A percentile compares a stretch with the other conserved stretches of the same genome.
phyloP scores from a whole-genome alignment of 2,329 filamentous ascomycete species.

The Drechslerella coelobrocha region DNA sequence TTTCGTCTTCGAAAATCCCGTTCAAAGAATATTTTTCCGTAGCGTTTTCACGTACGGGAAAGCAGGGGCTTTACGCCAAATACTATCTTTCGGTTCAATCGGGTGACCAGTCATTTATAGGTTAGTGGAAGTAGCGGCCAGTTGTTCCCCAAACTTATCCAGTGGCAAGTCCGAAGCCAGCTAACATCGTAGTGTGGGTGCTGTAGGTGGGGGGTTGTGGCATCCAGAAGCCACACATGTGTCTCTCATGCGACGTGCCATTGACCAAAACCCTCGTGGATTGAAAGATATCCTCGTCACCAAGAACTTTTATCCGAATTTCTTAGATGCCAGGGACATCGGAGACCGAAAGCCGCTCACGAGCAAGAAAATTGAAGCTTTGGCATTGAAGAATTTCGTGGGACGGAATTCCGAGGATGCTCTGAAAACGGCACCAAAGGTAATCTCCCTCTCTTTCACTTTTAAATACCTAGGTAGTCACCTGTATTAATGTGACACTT shows the following conservation, averaged over 20 bases:
- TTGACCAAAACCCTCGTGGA: conserved; percentile 74
- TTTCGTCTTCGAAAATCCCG: conserved; percentile 57
- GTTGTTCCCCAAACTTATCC: background rate
- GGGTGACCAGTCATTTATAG: conserved; percentile 71
- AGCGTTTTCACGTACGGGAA: conserved; percentile 76
- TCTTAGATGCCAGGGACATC: conserved; percentile 64
- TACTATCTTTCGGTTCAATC: conserved; percentile 89
- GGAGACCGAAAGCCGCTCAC: conserved; percentile 56
- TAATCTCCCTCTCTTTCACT: conserved; percentile 63
- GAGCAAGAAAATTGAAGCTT: conserved; percentile 64
- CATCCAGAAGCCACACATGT: conserved; percentile 73
- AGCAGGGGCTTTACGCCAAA: conserved; percentile 84
- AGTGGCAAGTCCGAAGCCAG: conserved; percentile 7
- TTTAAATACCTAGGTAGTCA: no score
- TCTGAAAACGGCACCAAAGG: conserved; percentile 85
- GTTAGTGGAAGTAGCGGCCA: conserved; percentile 60
- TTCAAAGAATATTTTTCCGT: conserved; percentile 48
- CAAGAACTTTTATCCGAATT: conserved; percentile 66
- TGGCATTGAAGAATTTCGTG: conserved; percentile 73
- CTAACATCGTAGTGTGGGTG: conserved; percentile 20
- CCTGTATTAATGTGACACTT: no score
- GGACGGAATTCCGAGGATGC: conserved; percentile 74
- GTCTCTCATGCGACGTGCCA: conserved; percentile 71
- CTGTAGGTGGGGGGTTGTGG: conserved; percentile 77
- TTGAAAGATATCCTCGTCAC: conserved; percentile 73